Conservation (phyloP, 208 protist genomes). For the Crithidia brevicula region DNA sequence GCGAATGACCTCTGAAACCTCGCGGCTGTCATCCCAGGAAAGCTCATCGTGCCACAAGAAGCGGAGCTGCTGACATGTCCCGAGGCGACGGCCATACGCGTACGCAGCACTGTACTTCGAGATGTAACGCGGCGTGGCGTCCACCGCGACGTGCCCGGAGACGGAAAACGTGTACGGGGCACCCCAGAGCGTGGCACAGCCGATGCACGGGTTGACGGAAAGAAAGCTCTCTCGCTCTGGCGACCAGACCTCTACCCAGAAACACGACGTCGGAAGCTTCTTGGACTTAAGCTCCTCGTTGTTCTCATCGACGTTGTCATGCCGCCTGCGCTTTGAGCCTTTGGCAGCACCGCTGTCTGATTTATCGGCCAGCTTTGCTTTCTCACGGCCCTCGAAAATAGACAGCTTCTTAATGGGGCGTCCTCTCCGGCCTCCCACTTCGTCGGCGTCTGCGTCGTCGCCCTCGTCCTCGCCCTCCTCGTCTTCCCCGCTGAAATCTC, state of each 20-base stretch:
- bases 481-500: slow-evolving; percentile 7
- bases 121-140: slow-evolving; percentile 85
- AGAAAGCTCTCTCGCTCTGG: slow-evolving; percentile 75
- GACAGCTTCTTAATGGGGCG: slow-evolving; percentile 31
- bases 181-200: slow-evolving; percentile 80
- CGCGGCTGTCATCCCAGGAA: slow-evolving; percentile 80
- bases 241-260: slow-evolving; percentile 92
- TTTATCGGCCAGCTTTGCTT: slow-evolving; percentile 11
- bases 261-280: slow-evolving; percentile 75
- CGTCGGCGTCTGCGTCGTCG: slow-evolving; percentile 6
- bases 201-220: slow-evolving; percentile 82
- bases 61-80: slow-evolving; percentile 55
- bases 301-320: slow-evolving; percentile 7
- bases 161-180: slow-evolving; percentile 86
- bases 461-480: slow-evolving; percentile 7
- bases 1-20: slow-evolving; percentile 75
- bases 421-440: background rate
- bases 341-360: background rate
- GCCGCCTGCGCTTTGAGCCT: slow-evolving; percentile 6
- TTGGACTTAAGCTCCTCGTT: slow-evolving; percentile 39
- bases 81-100: slow-evolving; percentile 58
- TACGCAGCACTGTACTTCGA: slow-evolving; percentile 80
- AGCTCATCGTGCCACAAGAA: slow-evolving; percentile 82
- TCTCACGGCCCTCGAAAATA: slow-evolving; percentile 39
- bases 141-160: slow-evolving; percentile 64